Base-by-base conservation (phyloP, 225 moss, liverwort and hornwort species). In the Anthoceros angustus region DNA sequence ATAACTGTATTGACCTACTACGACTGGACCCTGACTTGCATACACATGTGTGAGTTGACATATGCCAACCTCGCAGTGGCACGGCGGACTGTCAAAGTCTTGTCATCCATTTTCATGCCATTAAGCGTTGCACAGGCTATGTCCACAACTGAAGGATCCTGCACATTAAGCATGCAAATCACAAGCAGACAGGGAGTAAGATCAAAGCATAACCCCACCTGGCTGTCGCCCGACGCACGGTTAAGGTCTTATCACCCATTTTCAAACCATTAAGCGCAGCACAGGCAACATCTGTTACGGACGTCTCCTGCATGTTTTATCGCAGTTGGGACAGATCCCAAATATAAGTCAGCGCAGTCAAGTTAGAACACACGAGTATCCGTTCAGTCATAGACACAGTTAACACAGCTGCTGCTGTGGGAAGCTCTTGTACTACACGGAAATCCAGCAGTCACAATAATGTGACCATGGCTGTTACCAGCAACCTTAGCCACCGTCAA, bases 71-170 rank as follows among this genome's bases (percentile, higher is more conserved):
- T 99, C 87, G 98, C 98, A 81, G 92, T 92, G 83, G 98, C 98
- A 72, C 98, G 92, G 84, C 98, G 92, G 77, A 99, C 98, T 81
- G 89, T 99, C 88, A 99, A 87, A 61, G 98, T 99, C 98, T 99
- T 99, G 90, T 99, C 98, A 86, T 91, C 98, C 98, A 99, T 99
- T 92, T 99, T 99, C 92, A 99, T 89, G 90, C 98, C 98, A 99
- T 99, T 99, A 99, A 99, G 92, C 92, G 92, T 91, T 86, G 98
- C 98, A 99, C 91, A 92, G 80, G 98, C 98, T 86, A 99, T 91
- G 85, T 99, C 98, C 89, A 91, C 90, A 92, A 92, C 98, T 89
- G 98, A 88, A 72, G 98, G 98, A 76, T 99, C 98, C 98, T 99
- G 98, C 86, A 86, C 88, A 84, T 45, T 72, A 74, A 82, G 80